Base-by-base conservation (phyloP, 2,329 filamentous ascomycete species). In the Ceratocystis colombiana region DNA sequence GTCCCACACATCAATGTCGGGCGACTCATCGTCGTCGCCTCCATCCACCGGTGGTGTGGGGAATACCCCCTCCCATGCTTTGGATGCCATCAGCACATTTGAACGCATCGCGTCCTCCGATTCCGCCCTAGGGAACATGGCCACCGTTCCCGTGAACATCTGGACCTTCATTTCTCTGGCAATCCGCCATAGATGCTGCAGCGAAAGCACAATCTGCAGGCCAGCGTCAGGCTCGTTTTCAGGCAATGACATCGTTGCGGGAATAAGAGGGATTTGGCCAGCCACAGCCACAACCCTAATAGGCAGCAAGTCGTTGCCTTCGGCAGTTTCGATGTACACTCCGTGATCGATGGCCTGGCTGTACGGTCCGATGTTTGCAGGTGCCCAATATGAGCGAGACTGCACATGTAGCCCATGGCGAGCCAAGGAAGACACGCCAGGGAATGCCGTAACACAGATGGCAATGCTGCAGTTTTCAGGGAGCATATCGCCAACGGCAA, bases 291-390 rank as follows among this genome's bases (percentile, higher is more conserved):
- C 76, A 1, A 75, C 68, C 46, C 75, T 73, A 15, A 65, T 65
- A 0, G 94, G 92, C 44, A 96, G 80, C 65, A 85, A 86, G 17
- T 93, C 76, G 1, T 75, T 69, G 45, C 75, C 73, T 1, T 75
- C 68, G 1, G 72, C 71, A 3, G 48, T 45, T n/a, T 45, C 45
- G 45, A 64, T 59, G 37, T 71, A 71, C 12, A 76, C 65, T 2
- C 73, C 76, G 10, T 84, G 76, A 1, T 82, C 79, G 62, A 94
- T 85, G 3, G 91, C 90, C 77, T 99, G 94, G 66, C 92, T 96
- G 75, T 97, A 97, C 0, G 94, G 94, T 0, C 94, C 94, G 65
- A 99, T 97, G 72, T 97, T 97, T 22, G 94, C 93, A 0, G 94
- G 94, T 0, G 94, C 94, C 94, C 94, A 99, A 79, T 97, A 97